phyloP scores from a whole-genome alignment of 2,329 filamentous ascomycete genomes.

The Pseudogymnoascus sp. region DNA sequence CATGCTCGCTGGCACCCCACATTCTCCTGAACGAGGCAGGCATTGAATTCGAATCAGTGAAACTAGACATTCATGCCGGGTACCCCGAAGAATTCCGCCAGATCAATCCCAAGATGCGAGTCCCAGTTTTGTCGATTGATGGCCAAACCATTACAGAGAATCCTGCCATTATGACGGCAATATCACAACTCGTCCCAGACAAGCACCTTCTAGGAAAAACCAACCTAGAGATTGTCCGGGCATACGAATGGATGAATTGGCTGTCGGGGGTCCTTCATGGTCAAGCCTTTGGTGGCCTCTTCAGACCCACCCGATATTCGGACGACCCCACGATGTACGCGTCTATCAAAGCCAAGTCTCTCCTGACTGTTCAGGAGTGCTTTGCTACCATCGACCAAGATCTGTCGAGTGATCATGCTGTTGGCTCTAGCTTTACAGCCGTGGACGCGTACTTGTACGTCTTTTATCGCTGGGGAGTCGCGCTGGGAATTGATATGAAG shows the following conservation, averaged over 20 bases:
- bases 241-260: constrained; percentile 32
- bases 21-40: constrained; percentile 27
- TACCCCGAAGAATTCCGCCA: constrained; percentile 18
- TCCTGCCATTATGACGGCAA: constrained; percentile 28
- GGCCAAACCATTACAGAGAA: constrained; percentile 28
- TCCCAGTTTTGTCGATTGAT: constrained; percentile 28
- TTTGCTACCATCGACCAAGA: constrained; percentile 24
- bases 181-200: constrained; percentile 27
- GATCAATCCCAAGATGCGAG: constrained; percentile 29
- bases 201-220: constrained; percentile 26
- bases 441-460: constrained; percentile 31
- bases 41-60: constrained; percentile 19
- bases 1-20: constrained; percentile 29
- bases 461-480: constrained; percentile 28
- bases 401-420: constrained; percentile 21
- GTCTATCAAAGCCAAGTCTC: constrained; percentile 20
- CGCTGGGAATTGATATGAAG: constrained; percentile 19
- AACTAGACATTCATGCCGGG: not conserved
- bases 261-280: constrained; percentile 29
- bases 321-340: constrained; percentile 18
- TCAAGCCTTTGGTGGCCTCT: constrained; percentile 23
- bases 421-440: constrained; percentile 28
- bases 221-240: constrained; percentile 25
- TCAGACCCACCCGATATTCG: constrained; percentile 23
- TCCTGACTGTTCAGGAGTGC: constrained; percentile 20